Evolutionary conservation across 305 asterid genomes (phyloP).

Genomic region (Fraxinus angustifolia): DNA sequence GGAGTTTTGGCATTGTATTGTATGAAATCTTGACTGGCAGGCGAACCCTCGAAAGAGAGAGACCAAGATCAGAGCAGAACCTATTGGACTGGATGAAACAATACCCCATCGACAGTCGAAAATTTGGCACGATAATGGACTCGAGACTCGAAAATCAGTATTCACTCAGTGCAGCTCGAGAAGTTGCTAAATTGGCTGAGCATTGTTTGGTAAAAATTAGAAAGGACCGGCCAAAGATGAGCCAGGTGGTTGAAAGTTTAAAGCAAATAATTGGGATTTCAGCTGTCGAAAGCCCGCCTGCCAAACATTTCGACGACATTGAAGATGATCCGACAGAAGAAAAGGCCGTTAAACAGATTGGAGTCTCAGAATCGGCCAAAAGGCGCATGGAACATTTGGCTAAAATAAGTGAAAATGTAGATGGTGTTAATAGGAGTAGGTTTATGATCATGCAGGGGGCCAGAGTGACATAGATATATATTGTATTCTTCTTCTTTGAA

Average conservation of each 20-base stretch:
- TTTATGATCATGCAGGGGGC: constrained; percentile 44
- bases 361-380: constrained; percentile 33
- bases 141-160: constrained; percentile 54
- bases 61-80: constrained; percentile 62
- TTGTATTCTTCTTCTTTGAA: not conserved
- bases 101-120: constrained; percentile 38
- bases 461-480: constrained; percentile 26
- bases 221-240: constrained; percentile 72
- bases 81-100: constrained; percentile 64
- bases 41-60: constrained; percentile 56
- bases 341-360: constrained; percentile 10
- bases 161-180: constrained; percentile 51
- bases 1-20: constrained; percentile 81
- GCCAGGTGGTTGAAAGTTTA: constrained; percentile 58
- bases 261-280: constrained; percentile 36
- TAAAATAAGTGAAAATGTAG: constrained; percentile 43
- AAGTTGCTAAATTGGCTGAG: constrained; percentile 62
- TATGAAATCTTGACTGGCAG: constrained; percentile 76
- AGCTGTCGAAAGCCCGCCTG: constrained; percentile 25
- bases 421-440: constrained; percentile 33
- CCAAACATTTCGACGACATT: constrained; percentile 1
- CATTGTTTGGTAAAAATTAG: constrained; percentile 56
- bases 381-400: constrained; percentile 48
- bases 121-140: constrained; percentile 52
- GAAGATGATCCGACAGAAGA: constrained; percentile 32